A percentile compares a stretch with the other conserved stretches of the same genome.
Evolutionary conservation across 1,284 basidiomycete species (phyloP).

Genomic region (Sanghuangporus baumii): DNA sequence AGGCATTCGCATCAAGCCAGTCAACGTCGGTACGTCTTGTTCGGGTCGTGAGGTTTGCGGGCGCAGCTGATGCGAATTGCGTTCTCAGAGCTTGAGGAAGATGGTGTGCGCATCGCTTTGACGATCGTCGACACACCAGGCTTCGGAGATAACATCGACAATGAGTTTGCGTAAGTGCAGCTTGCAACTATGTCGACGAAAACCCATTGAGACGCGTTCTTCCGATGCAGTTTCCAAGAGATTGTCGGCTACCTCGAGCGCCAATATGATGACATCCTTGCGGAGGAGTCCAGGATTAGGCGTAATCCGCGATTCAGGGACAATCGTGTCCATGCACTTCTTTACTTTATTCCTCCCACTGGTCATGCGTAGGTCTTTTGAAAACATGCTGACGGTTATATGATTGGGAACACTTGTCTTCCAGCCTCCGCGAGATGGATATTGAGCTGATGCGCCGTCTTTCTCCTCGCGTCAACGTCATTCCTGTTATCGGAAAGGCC

Average conservation of each 20-base stretch:
- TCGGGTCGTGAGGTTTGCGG: slow-evolving; percentile 1
- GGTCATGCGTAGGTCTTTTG: slow-evolving; percentile 60
- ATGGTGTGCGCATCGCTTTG: slow-evolving; percentile 95
- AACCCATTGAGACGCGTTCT: neutral
- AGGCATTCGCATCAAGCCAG: slow-evolving; percentile 93
- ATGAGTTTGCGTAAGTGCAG: slow-evolving; percentile 86
- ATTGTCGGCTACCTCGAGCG: slow-evolving; percentile 97
- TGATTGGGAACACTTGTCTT: slow-evolving; percentile 29
- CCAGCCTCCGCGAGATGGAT: slow-evolving; percentile 94
- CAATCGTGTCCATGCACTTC: slow-evolving; percentile 91
- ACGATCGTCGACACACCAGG: slow-evolving; percentile 99
- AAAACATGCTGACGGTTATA: neutral
- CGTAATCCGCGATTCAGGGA: slow-evolving; percentile 99
- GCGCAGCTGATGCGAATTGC: neutral
- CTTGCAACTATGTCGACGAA: neutral
- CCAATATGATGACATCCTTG: slow-evolving; percentile 98
- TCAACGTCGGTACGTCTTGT: slow-evolving; percentile 76
- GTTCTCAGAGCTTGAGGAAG: slow-evolving; percentile 88
- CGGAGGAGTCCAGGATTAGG: slow-evolving; percentile 98
- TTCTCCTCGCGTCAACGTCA: slow-evolving; percentile 96
- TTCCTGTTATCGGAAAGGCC: slow-evolving; percentile 97
- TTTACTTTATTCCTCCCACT: slow-evolving; percentile 97
- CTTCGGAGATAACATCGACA: slow-evolving; percentile 98
- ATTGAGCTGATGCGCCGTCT: slow-evolving; percentile 97
- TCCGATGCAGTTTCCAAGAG: slow-evolving; percentile 75